phyloP scores from a whole-genome alignment of 768 basidiomycete genomes.

The Psilocybe subaeruginosa region DNA sequence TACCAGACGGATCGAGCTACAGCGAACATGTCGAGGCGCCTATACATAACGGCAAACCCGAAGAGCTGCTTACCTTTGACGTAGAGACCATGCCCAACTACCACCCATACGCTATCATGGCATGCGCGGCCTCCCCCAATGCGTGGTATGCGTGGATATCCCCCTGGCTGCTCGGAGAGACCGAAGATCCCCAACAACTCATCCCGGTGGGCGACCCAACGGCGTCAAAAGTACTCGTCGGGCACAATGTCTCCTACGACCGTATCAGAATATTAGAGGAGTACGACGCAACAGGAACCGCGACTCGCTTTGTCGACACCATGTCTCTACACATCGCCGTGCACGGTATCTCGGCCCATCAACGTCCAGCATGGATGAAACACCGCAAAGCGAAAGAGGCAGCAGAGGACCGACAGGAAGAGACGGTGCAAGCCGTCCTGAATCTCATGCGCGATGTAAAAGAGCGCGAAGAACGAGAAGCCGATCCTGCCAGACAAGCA shows the following conservation, averaged over 20 bases:
- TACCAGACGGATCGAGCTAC: conserved; percentile 76
- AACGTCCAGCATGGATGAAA: conserved; percentile 91
- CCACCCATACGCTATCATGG: conserved; percentile 84
- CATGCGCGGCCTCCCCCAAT: conserved; percentile 79
- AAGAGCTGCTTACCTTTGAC: conserved; percentile 85
- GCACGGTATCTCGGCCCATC: conserved; percentile 92
- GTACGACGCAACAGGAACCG: conserved; percentile 67
- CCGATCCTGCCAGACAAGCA: conserved; percentile 45
- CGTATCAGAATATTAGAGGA: conserved; percentile 83
- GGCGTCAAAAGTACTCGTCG: conserved; percentile 71
- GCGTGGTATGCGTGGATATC: conserved; percentile 98
- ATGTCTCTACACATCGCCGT: conserved; percentile 95
- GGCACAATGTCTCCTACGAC: conserved; percentile 97
- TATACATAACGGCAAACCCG: conserved; percentile 66
- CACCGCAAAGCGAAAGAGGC: conserved; percentile 72
- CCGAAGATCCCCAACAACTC: conserved; percentile 61
- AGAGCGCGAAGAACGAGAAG: conserved; percentile 51
- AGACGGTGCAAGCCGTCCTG: conserved; percentile 63
- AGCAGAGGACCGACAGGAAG: conserved; percentile 56
- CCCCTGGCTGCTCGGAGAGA: conserved; percentile 81
- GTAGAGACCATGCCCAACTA: conserved; percentile 91
- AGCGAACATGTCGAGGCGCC: conserved; percentile 61
- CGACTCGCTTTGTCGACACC: conserved; percentile 89
- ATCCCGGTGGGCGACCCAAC: conserved; percentile 69
- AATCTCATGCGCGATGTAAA: conserved; percentile 44